Evolutionary conservation across 345 rosid species (phyloP), one percentile per base, ranked within the genome.

Genomic region (Physaria fendleri): DNA sequence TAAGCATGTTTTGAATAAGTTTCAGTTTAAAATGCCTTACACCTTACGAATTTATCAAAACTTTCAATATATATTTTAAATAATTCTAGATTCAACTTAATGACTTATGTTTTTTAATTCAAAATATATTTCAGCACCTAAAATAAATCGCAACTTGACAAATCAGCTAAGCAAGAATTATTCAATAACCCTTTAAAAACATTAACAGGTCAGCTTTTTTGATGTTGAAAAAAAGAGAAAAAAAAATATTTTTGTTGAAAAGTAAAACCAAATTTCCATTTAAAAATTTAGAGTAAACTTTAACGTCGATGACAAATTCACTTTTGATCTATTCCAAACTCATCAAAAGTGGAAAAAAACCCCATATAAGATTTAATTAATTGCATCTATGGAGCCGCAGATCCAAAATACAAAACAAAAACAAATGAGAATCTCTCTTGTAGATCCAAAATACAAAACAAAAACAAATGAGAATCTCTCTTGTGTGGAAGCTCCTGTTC

Each of bases 401-500:
- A 65, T 37, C 25, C 6, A 23, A 16, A 23, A 30, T 17, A 28
- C 29, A 10, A 5, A 27, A 18, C 18, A 4, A 2, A 8, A 12
- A 6, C 37, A 53, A 30, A 69, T 62, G 74, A 69, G 5, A 30
- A 4, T 2, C 33, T 55, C 32, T 47, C 39, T 21, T 4, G 12
- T n/a, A 45, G 16, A 65, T 37, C 25, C 6, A 23, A 16, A 23
- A 30, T 17, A 28, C 29, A 10, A 5, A 27, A 18, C 18, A 4
- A 2, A 8, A 12, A 6, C 37, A 53, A 30, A 69, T 62, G 74
- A 69, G 5, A 30, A 4, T 2, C 33, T 55, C 32, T 47, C 39
- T 21, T 4, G 12, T n/a, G 37, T 56, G 62, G 52, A 70, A 64
- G 40, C 59, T 71, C 37, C 12, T 65, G 62, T 13, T 71, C 32